Percentiles rank a stretch among this genome's conserved stretches.
Conservation (phyloP, 2,329 filamentous ascomycete species). For the Ophiocordyceps sinensis region DNA sequence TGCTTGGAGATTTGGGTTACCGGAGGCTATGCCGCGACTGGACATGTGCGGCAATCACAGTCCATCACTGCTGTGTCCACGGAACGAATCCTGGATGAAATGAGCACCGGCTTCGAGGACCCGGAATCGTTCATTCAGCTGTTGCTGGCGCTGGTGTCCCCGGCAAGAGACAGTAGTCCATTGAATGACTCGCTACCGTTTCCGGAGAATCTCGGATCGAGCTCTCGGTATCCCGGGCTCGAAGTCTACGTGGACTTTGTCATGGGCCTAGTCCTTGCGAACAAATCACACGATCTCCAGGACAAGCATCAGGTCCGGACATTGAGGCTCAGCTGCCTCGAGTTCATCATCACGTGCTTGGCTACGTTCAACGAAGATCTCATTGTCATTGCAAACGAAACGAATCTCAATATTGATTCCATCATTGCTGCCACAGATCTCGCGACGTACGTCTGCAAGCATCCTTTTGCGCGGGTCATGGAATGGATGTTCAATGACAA, state of each 20-base stretch:
- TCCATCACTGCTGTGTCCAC: conserved; percentile 27
- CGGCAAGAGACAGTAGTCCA: conserved; percentile 43
- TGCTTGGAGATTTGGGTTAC: conserved; percentile 68
- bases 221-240: conserved; percentile 66
- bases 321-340: conserved; percentile 65
- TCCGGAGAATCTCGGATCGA: conserved; percentile 67
- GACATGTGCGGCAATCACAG: conserved; percentile 17
- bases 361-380: conserved; percentile 88
- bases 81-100: conserved; percentile 56
- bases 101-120: conserved; percentile 71
- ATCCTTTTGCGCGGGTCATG: conserved; percentile 90
- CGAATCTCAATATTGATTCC: conserved; percentile 59
- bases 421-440: conserved; percentile 63
- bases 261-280: conserved; percentile 61
- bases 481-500: conserved; percentile 97
- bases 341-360: conserved; percentile 69
- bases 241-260: conserved; percentile 89
- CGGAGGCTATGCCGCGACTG: conserved; percentile 33
- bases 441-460: conserved; percentile 66
- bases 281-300: conserved; percentile 47
- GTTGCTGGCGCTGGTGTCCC: conserved; percentile 55
- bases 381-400: conserved; percentile 69
- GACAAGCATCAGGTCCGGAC: conserved; percentile 58
- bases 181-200: conserved; percentile 71
- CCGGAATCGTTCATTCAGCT: conserved; percentile 72